Evolutionary conservation across 768 basidiomycete genomes (phyloP), one percentile per base, ranked within the genome.

Genomic region (Macrolepiota albuminosa): DNA sequence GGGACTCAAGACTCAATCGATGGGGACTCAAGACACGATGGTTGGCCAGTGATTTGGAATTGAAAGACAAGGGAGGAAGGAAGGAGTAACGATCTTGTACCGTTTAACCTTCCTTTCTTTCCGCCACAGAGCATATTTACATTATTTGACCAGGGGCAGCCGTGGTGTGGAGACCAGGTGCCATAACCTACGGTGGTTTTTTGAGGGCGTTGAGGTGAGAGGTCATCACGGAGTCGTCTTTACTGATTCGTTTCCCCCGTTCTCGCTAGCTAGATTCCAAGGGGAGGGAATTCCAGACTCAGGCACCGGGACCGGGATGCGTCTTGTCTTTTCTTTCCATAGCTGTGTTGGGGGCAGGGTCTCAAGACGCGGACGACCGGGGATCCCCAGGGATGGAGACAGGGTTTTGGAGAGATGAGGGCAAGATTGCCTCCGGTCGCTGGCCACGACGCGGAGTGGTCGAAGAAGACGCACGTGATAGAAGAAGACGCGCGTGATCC

Each of bases 361-460:
- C 14, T 31, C 39, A 40, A 31, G 53, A 54, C 24, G 29, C 11
- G 26, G 53, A 54, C 40, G 40, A 54, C 2, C 40, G 53, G 29
- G 53, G 40, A 54, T 54, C 40, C 40, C 36, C 46, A 47, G 52
- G 57, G 49, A 58, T 58, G 57, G 57, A 58, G 18, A 14, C 10
- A 29, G 24, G 53, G 53, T 29, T 33, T 31, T 21, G 31, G 1
- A 43, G 45, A 37, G 43, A 33, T 34, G 45, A 48, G 58, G 51
- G 18, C 52, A 59, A 54, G 51, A 39, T 59, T 59, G 51, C 58
- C 43, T 59, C 58, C 58, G 52, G 58, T 59, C 52, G 58, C 58
- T 59, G 58, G 58, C 51, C 58, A 59, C 58, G 52, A 53, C 43
- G 58, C 45, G 52, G 58, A 54, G 52, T 59, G 52, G 58, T 39